Evolutionary conservation across 2,329 filamentous ascomycete species (phyloP).

Genomic region (Chrysoporthe cubensis): DNA sequence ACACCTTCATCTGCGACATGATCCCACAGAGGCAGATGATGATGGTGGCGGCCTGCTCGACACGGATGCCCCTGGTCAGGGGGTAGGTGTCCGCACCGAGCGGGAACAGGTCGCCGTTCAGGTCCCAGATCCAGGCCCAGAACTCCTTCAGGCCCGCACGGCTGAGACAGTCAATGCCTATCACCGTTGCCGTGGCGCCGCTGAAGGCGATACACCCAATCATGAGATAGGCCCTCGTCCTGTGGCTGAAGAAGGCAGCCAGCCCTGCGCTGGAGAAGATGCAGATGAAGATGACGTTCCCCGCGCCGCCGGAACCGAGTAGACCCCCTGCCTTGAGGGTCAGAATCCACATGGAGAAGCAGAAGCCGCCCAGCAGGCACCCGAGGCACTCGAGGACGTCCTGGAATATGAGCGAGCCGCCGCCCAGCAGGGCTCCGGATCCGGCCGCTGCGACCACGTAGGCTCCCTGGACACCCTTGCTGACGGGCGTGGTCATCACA

Average conservation of each 20-base stretch:
- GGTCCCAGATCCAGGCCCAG: conserved; percentile 87
- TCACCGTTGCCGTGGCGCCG: conserved; percentile 75
- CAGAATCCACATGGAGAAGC: conserved; percentile 87
- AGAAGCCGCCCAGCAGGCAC: conserved; percentile 86
- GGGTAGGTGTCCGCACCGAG: conserved; percentile 78
- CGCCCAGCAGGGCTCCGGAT: conserved; percentile 76
- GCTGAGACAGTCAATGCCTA: conserved; percentile 91
- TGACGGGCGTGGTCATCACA: conserved; percentile 80
- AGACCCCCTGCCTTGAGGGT: conserved; percentile 77
- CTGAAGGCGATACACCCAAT: conserved; percentile 79
- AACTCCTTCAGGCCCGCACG: conserved; percentile 93
- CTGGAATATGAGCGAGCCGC: conserved; percentile 74
- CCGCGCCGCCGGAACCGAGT: conserved; percentile 57
- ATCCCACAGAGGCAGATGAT: conserved; percentile 76
- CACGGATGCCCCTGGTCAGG: conserved; percentile 81
- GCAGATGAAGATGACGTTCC: conserved; percentile 76
- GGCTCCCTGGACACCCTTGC: conserved; percentile 77
- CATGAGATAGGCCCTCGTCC: conserved; percentile 77
- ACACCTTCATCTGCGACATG: conserved; percentile 83
- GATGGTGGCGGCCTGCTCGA: conserved; percentile 79
- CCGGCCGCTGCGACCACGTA: conserved; percentile 80
- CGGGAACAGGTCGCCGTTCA: conserved; percentile 83
- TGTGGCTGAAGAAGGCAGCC: conserved; percentile 76
- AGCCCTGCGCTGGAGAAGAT: conserved; percentile 71
- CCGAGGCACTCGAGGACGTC: conserved; percentile 83